Evolutionary conservation across 2,329 filamentous ascomycete genomes (phyloP).

Genomic region (Fusarium tanahbumbuense): DNA sequence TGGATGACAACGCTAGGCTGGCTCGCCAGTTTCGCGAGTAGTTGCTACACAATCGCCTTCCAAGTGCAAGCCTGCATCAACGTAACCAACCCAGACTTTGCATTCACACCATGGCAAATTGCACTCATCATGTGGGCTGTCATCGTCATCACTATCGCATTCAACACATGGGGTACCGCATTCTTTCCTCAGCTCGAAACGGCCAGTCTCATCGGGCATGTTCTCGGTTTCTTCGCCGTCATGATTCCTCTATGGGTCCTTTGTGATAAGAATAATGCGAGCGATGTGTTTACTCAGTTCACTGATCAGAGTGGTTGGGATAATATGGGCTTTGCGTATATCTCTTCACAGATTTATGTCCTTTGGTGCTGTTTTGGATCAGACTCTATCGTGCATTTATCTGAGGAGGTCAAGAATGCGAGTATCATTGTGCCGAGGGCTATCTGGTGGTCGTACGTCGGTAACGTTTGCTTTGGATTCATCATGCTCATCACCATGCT

Average conservation of each 20-base stretch:
- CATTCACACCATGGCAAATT: conserved; percentile 25
- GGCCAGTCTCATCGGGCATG: conserved; percentile 13
- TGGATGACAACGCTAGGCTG: conserved; percentile 34
- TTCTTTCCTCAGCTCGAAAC: conserved; percentile 29
- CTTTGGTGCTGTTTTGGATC: conserved; percentile 32
- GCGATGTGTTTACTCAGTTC: conserved; percentile 24
- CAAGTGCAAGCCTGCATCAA: conserved; percentile 32
- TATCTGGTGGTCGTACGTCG: conserved; percentile 27
- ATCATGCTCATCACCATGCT: conserved; percentile 34
- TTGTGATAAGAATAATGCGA: conserved; percentile 18
- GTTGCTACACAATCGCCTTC: conserved; percentile 30
- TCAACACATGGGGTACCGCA: conserved; percentile 28
- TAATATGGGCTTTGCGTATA: conserved; percentile 31
- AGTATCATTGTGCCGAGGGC: conserved; percentile 10
- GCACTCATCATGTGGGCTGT: conserved; percentile 33
- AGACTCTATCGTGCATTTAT: conserved; percentile 26
- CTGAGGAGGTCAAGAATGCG: conserved; percentile 25
- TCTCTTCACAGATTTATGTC: conserved; percentile 26
- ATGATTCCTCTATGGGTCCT: conserved; percentile 33
- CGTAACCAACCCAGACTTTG: conserved; percentile 26
- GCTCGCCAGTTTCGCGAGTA: conserved; percentile 30
- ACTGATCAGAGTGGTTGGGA: conserved; percentile 30
- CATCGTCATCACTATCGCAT: conserved; percentile 18
- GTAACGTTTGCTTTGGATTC: conserved; percentile 23
- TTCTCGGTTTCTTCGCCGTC: conserved; percentile 17